Percentiles rank a stretch among this genome's conserved stretches.
Evolutionary conservation across 1,139 yeast species (phyloP).

Genomic region (Nakaseomyces sp.): DNA sequence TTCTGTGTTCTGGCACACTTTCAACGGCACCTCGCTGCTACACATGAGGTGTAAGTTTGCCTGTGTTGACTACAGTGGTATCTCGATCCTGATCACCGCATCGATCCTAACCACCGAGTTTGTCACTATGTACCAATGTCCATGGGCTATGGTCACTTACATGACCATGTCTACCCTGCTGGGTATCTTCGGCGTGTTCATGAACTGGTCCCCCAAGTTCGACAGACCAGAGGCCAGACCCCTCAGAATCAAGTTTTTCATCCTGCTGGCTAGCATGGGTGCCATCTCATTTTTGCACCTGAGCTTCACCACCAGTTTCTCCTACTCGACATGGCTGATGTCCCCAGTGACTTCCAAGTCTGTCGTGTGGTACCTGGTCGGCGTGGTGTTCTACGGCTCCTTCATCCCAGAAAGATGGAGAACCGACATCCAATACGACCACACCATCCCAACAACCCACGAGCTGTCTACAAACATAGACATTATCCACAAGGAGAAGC

Average conservation of each 20-base stretch:
- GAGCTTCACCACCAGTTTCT: slow-evolving; percentile 48
- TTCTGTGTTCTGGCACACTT: slow-evolving; percentile 88
- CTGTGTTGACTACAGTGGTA: slow-evolving; percentile 92
- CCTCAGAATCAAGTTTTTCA: slow-evolving; percentile 72
- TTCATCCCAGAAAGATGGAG: slow-evolving; percentile 87
- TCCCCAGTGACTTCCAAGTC: slow-evolving; percentile 25
- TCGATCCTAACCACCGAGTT: slow-evolving; percentile 82
- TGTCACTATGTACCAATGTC: slow-evolving; percentile 50
- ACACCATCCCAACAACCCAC: slow-evolving; percentile 30
- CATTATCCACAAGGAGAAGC: slow-evolving; percentile 27
- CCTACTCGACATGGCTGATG: slow-evolving; percentile 36
- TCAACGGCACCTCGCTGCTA: slow-evolving; percentile 65
- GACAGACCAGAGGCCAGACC: slow-evolving; percentile 80
- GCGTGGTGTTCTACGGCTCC: slow-evolving; percentile 82
- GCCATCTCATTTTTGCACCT: slow-evolving; percentile 53
- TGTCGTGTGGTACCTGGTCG: slow-evolving; percentile 64
- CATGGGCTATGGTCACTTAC: slow-evolving; percentile 34
- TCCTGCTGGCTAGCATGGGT: slow-evolving; percentile 73
- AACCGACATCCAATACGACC: slow-evolving; percentile 41
- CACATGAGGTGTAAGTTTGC: slow-evolving; percentile 66
- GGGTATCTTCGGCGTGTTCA: slow-evolving; percentile 62
- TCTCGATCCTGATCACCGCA: slow-evolving; percentile 83
- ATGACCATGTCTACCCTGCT: slow-evolving; percentile 54
- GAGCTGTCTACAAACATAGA: slow-evolving; percentile 26
- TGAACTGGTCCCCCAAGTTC: slow-evolving; percentile 87